A percentile compares a stretch with the other conserved stretches of the same genome.
Conservation (phyloP, 2,329 filamentous ascomycete species). For the Penicillium sp. region DNA sequence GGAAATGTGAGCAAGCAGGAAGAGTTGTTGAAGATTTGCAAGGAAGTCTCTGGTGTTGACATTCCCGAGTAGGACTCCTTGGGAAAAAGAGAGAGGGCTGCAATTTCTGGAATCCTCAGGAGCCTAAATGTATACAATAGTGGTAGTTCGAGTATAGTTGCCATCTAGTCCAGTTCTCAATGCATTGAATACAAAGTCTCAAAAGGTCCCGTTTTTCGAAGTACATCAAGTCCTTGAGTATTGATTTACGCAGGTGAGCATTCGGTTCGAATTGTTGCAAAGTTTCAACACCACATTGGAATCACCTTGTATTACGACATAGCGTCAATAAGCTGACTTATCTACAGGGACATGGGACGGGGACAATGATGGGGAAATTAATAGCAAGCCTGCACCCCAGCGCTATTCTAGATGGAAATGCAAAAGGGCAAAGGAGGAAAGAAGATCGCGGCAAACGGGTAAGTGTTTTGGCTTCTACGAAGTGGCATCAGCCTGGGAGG, state of each 20-base stretch:
- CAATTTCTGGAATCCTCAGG: not conserved
- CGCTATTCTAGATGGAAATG: slow-evolving; percentile 20
- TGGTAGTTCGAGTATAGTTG: too few relatives aligned
- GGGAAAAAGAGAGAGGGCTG: not conserved
- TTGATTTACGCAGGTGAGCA: not conserved
- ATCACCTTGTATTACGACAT: slow-evolving; percentile 7
- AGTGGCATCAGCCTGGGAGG: slow-evolving; percentile 5
- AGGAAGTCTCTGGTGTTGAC: slow-evolving; percentile 24
- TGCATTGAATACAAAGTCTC: too few relatives aligned
- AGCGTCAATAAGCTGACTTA: slow-evolving; percentile 13
- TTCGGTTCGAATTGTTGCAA: not conserved
- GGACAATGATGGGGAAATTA: slow-evolving; percentile 1
- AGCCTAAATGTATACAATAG: not conserved
- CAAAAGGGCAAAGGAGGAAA: slow-evolving; percentile 6
- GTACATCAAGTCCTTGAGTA: not conserved
- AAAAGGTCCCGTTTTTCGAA: too few relatives aligned
- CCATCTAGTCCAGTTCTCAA: too few relatives aligned
- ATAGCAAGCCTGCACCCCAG: slow-evolving; percentile 1
- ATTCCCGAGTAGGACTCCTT: slow-evolving; percentile 1
- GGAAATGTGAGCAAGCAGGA: slow-evolving; percentile 29
- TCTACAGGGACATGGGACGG: slow-evolving; percentile 15
- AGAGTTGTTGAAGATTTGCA: slow-evolving; percentile 26
- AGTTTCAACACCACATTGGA: not conserved
- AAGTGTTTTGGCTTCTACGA: slow-evolving; percentile 2
- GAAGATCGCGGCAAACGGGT: not conserved